Percentiles rank a stretch among this genome's conserved stretches.
phyloP scores from a whole-genome alignment of 129 eudicot genomes.

The Calendula officinalis region DNA sequence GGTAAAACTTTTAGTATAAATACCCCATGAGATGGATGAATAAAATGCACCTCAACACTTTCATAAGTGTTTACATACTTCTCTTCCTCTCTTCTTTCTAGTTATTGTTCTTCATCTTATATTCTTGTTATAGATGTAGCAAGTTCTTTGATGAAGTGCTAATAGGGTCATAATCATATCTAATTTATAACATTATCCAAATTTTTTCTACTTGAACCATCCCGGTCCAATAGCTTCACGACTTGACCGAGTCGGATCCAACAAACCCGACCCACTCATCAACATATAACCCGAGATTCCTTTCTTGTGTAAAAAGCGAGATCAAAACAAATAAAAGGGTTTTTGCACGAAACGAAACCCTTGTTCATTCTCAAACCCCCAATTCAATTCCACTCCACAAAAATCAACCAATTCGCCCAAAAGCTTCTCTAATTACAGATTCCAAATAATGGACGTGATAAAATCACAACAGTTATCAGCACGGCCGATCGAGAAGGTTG shows the following conservation, averaged over 20 bases:
- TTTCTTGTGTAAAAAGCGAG: constrained; percentile 40
- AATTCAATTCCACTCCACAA: not conserved
- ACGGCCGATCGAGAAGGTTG: constrained; percentile 81
- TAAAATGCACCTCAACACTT: too few species aligned
- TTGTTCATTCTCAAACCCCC: constrained; percentile 13
- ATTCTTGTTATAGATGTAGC: too few species aligned
- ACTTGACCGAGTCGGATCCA: not conserved
- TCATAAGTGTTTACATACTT: too few species aligned
- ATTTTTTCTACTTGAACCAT: not conserved
- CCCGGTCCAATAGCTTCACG: not conserved
- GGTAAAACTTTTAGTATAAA: too few species aligned
- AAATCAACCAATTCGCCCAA: not conserved
- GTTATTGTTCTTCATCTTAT: too few species aligned
- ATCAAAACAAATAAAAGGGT: constrained; percentile 6
- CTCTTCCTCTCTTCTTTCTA: too few species aligned
- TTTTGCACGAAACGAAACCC: constrained; percentile 41
- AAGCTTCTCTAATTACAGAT: not conserved
- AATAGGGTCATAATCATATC: too few species aligned
- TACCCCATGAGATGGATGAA: too few species aligned
- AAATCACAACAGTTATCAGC: constrained; percentile 83
- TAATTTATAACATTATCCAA: too few species aligned
- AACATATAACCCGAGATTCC: constrained; percentile 27
- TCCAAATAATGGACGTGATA: constrained; percentile 68
- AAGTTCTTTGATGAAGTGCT: too few species aligned
- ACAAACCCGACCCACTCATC: not conserved